Evolutionary conservation across 495 filamentous ascomycete genomes (phyloP).

Genomic region (Penicillium macrosclerotiorum): DNA sequence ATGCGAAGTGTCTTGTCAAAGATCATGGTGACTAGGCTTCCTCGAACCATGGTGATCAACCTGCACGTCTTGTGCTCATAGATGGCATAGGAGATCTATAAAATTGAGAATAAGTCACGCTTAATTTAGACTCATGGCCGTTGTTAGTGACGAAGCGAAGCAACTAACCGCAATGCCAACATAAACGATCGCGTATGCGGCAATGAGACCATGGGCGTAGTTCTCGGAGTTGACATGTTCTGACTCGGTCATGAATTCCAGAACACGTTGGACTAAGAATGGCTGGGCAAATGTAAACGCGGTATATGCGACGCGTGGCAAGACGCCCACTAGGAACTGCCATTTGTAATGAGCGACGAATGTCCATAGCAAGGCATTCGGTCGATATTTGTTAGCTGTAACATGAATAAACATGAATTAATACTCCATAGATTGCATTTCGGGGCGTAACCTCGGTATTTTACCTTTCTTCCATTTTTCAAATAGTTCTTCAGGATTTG

Average conservation of each 20-base stretch:
- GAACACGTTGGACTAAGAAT: slow-evolving; percentile 52
- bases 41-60: slow-evolving; percentile 51
- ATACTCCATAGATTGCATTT: too few species aligned
- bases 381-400: slow-evolving; percentile 22
- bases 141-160: too few species aligned
- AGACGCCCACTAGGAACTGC: slow-evolving; percentile 38
- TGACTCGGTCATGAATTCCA: slow-evolving; percentile 41
- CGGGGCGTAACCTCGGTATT: neutral
- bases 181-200: slow-evolving; percentile 56
- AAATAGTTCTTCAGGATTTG: slow-evolving; percentile 31
- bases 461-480: slow-evolving; percentile 33
- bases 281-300: slow-evolving; percentile 61
- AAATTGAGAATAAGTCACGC: neutral
- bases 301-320: slow-evolving; percentile 49
- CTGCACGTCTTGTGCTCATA: slow-evolving; percentile 53
- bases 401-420: neutral
- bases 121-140: too few species aligned
- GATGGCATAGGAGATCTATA: slow-evolving; percentile 34
- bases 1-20: slow-evolving; percentile 43
- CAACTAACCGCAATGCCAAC: slow-evolving; percentile 50
- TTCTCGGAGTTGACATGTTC: slow-evolving; percentile 20
- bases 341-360: slow-evolving; percentile 33
- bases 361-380: slow-evolving; percentile 38
- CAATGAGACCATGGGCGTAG: slow-evolving; percentile 55
- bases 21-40: slow-evolving; percentile 49